Evolutionary conservation across 1,139 yeast species (phyloP), one percentile per base, ranked within the genome.

Genomic region (Debaryomycetaceae sp.): DNA sequence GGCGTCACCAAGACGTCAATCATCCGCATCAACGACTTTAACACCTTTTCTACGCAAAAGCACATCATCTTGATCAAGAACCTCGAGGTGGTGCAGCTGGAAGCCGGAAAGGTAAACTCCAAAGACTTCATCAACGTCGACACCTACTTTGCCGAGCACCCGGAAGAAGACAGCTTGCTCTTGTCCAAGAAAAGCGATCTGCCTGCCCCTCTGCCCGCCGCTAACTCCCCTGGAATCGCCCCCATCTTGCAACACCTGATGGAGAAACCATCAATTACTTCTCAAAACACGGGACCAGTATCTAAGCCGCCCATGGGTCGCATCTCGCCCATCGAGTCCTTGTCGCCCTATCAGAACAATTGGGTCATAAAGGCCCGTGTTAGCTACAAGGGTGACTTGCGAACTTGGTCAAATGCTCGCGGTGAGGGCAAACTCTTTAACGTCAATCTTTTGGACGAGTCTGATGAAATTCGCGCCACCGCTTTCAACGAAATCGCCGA

Each of bases 281-380:
- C 30, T 12, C 39, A 26, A 18, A 6, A 6, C 18, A 31, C 30
- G 15, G 31, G 43, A 26, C 32, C 38, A 21, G 30, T 45, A 29
- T 32, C 31, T 5, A 31, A 32, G 14, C 31, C 29, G 19, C 32
- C 42, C 11, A 36, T 36, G 11, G 47, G 46, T 4, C 47, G 55
- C 27, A 60, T 80, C 28, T 73, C 73, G 39, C 81, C 93, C 4
- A 85, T 90, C 41, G 96, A 85, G 48, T 81, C 78, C 34, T 62
- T 92, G 32, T 83, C 96, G 7, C 97, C 98, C 8, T 90, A 83
- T 52, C 92, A 81, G 50, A 80, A 77, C 49, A 68, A 69, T 34
- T 92, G 97, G 97, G 78, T 87, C 4, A 82, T 90, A 45, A 85
- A 83, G 45, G 98, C 92, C 1, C 75, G 97, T 46, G 92, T 87